phyloP scores from a whole-genome alignment of 495 filamentous ascomycete species.

The Aspergillus indologenus region DNA sequence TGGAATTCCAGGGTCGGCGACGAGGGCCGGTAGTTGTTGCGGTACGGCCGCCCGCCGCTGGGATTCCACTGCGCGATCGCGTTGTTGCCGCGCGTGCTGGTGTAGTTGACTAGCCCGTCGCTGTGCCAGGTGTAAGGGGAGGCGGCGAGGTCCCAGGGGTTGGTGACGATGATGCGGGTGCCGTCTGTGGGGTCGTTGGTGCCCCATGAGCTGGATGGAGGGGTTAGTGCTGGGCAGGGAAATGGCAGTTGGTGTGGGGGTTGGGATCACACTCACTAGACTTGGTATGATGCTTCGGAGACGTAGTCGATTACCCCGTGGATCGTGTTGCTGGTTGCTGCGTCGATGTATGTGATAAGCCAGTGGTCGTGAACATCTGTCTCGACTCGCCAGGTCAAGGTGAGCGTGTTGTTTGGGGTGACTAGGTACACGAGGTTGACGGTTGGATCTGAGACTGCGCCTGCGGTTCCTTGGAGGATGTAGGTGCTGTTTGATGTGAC shows the following conservation, averaged over 20 bases:
- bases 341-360: constrained; percentile 16
- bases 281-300: constrained; percentile 11
- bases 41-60: constrained; percentile 2
- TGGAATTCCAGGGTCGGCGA: constrained; percentile 3
- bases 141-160: constrained; percentile 9
- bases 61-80: constrained; percentile 15
- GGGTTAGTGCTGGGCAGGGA: neutral
- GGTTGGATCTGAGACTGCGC: constrained; percentile 13
- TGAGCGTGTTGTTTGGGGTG: constrained; percentile 3
- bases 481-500: neutral
- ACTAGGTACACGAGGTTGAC: constrained; percentile 11
- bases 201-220: constrained; percentile 9
- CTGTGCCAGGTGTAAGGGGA: constrained; percentile 15
- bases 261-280: constrained; percentile 8
- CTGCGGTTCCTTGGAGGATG: constrained; percentile 6
- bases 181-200: constrained; percentile 14
- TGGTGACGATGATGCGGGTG: constrained; percentile 1
- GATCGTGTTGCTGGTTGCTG: neutral
- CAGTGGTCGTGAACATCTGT: constrained; percentile 12
- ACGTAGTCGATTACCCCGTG: constrained; percentile 16
- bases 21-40: constrained; percentile 8
- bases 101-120: constrained; percentile 8
- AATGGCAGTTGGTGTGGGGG: neutral
- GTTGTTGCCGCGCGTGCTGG: constrained; percentile 14
- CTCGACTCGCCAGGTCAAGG: constrained; percentile 13